These are phyloP conservation scores for Pugionium dolabratum DNA, from an alignment of 345 rosid genomes.

Conservation along the genomic window DNA sequence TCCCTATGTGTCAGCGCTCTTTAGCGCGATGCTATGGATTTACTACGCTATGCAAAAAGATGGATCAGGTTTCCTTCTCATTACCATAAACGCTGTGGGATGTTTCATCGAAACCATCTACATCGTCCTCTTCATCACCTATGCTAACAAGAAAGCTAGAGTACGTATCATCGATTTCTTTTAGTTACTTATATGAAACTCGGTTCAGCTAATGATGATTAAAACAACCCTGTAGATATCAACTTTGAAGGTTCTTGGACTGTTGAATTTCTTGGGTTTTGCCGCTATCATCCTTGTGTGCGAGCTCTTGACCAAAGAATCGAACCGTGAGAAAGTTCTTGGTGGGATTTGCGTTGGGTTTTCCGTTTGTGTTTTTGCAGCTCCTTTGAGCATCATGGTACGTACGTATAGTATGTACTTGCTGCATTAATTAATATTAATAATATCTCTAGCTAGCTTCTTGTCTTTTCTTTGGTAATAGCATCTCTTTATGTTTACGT, in stretches of 20 bases:
- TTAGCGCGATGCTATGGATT: conserved; percentile 69
- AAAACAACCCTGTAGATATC: conserved; percentile 41
- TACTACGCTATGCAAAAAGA: conserved; percentile 61
- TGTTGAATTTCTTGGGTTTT: conserved; percentile 54
- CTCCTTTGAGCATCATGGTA: conserved; percentile 64
- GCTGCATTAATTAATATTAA: not conserved
- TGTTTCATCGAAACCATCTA: conserved; percentile 64
- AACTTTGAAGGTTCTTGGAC: conserved; percentile 50
- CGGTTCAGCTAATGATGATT: conserved; percentile 14
- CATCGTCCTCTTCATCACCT: conserved; percentile 56
- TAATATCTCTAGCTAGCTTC: not conserved
- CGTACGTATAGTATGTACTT: not conserved
- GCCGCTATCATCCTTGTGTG: conserved; percentile 44
- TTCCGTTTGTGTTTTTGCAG: conserved; percentile 55
- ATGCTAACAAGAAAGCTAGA: conserved; percentile 56
- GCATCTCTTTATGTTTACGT: conserved; percentile 22
- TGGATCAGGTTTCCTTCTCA: conserved; percentile 57
- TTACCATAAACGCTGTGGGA: conserved; percentile 63
- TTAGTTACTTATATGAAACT: not conserved
- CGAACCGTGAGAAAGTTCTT: conserved; percentile 44
- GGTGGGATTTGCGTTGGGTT: conserved; percentile 60
- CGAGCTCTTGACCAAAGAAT: conserved; percentile 48
- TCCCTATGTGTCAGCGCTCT: conserved; percentile 71
- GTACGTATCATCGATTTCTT: conserved; percentile 37
- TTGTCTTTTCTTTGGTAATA: not conserved